These are phyloP conservation scores for Tetrapisispora pingtungensis DNA, from an alignment of 805 yeast genomes.

Conservation along the genomic window DNA sequence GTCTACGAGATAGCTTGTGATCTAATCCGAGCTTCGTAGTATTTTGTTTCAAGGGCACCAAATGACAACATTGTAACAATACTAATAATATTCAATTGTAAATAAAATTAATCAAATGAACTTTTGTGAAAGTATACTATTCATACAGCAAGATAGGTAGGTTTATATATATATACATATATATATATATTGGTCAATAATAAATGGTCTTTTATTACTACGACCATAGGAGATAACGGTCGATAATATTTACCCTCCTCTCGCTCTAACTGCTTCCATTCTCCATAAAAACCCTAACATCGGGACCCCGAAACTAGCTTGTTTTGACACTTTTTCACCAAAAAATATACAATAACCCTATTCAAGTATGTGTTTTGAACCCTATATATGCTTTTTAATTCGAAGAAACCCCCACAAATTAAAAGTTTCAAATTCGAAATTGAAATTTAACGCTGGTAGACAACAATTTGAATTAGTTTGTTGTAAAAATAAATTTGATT, in stretches of 20 bases:
- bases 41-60: neutral
- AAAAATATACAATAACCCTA: neutral
- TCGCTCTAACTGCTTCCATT: no score
- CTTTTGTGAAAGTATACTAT: no score
- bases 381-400: neutral
- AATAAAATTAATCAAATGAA: no score
- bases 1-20: conserved; percentile 61
- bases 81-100: neutral
- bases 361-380: neutral
- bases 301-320: neutral
- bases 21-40: conserved; percentile 2
- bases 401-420: no score
- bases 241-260: no score
- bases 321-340: neutral
- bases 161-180: neutral
- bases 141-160: no score
- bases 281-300: neutral
- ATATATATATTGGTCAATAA: no score
- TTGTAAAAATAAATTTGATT: no score
- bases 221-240: neutral
- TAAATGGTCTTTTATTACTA: no score
- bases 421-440: neutral
- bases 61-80: neutral
- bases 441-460: no score
- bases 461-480: no score